phyloP scores from a whole-genome alignment of 768 basidiomycete genomes.

The Termitomyces sp. region DNA sequence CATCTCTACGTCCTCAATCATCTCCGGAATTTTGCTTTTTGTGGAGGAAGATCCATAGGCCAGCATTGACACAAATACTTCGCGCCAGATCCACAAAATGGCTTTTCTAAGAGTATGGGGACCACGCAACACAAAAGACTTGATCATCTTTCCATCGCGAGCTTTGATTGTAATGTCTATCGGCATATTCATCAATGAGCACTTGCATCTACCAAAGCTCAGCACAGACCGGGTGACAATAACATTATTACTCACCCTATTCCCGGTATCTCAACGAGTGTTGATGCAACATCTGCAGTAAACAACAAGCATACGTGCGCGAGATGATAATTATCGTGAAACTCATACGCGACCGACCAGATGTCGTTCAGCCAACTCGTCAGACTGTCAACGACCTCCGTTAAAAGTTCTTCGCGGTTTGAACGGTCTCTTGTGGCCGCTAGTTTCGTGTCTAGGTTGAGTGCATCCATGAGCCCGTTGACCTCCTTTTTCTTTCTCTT shows the following conservation, averaged over 20 bases:
- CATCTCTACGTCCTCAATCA: conserved; percentile 58
- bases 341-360: conserved; percentile 61
- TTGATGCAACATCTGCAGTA: conserved; percentile 41
- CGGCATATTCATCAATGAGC: conserved; percentile 43
- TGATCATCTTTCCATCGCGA: conserved; percentile 39
- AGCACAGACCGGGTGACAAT: not conserved
- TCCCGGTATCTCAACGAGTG: conserved; percentile 24
- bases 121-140: conserved; percentile 46
- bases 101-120: conserved; percentile 43
- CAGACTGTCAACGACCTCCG: conserved; percentile 54
- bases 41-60: conserved; percentile 28
- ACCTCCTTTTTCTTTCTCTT: conserved; percentile 55
- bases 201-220: conserved; percentile 45
- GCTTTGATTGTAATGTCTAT: conserved; percentile 45
- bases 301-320: conserved; percentile 60
- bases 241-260: not conserved
- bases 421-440: conserved; percentile 52
- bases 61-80: conserved; percentile 58
- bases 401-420: conserved; percentile 49
- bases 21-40: conserved; percentile 38
- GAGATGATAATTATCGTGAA: conserved; percentile 43
- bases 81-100: conserved; percentile 67
- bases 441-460: conserved; percentile 51
- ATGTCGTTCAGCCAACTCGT: conserved; percentile 60
- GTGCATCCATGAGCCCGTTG: conserved; percentile 46